phyloP scores from a whole-genome alignment of 768 basidiomycete species.

The Suillus placidus region DNA sequence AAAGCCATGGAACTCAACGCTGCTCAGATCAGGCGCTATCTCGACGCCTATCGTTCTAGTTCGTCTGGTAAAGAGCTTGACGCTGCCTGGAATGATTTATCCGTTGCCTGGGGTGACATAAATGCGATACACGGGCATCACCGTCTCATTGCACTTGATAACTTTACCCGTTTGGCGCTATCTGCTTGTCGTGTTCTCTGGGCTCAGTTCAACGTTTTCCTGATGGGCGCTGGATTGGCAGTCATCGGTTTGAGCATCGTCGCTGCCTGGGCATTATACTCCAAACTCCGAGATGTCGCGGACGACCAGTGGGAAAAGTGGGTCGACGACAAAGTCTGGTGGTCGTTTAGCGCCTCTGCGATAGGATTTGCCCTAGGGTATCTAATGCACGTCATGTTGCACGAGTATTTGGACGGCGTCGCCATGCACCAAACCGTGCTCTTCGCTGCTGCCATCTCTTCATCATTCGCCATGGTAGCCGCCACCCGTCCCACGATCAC shows the following conservation, averaged over 20 bases:
- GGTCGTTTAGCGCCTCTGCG: conserved; percentile 37
- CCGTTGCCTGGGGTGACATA: conserved; percentile 46
- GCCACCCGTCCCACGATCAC: conserved; percentile 40
- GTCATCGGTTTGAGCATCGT: conserved; percentile 60
- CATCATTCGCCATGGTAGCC: conserved; percentile 48
- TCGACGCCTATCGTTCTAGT: conserved; percentile 74
- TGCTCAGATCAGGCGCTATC: conserved; percentile 74
- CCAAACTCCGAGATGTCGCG: conserved; percentile 43
- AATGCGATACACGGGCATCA: conserved; percentile 26
- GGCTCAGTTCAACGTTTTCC: conserved; percentile 87
- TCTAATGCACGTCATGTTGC: conserved; percentile 34
- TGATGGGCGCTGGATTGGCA: conserved; percentile 74
- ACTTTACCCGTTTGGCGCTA: conserved; percentile 39
- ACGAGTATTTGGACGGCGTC: conserved; percentile 46
- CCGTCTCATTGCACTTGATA: conserved; percentile 19
- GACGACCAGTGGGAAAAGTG: conserved; percentile 46
- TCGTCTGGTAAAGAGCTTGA: conserved; percentile 75
- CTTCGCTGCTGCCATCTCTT: conserved; percentile 51
- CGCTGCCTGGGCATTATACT: conserved; percentile 59
- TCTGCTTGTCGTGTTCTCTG: conserved; percentile 81
- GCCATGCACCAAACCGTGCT: conserved; percentile 51
- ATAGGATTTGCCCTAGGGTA: conserved; percentile 42
- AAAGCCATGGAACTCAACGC: conserved; percentile 72
- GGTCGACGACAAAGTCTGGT: conserved; percentile 36
- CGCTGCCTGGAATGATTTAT: conserved; percentile 57